Conservation (phyloP, 805 yeast genomes). For the Teunomyces panamensis region DNA sequence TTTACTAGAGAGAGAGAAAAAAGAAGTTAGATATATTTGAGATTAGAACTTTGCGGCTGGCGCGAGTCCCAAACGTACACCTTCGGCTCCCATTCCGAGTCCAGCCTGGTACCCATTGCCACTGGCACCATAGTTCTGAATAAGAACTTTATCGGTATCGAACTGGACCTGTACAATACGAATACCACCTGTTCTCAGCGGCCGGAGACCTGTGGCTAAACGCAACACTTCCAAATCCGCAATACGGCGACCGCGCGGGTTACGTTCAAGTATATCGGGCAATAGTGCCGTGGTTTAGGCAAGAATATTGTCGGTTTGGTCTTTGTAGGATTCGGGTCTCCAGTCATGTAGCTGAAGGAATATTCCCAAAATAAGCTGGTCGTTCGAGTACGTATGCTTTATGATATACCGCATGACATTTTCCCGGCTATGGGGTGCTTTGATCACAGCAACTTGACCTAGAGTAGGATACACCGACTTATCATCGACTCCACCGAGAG, state of each 20-base stretch:
- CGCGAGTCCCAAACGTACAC: conserved; percentile 28
- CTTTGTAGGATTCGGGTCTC: conserved; percentile 55
- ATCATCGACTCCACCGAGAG: conserved; percentile 66
- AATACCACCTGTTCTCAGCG: conserved; percentile 72
- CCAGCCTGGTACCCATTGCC: conserved; percentile 71
- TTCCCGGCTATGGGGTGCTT: conserved; percentile 64
- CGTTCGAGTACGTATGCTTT: conserved; percentile 66
- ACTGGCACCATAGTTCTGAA: conserved; percentile 73
- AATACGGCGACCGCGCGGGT: conserved; percentile 30
- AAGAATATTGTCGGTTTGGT: conserved; percentile 60
- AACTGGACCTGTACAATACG: conserved; percentile 57
- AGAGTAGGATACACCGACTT: conserved; percentile 63
- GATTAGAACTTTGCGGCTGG: conserved; percentile 2
- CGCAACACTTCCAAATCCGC: conserved; percentile 52
- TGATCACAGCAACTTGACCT: conserved; percentile 75
- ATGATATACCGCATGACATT: conserved; percentile 61
- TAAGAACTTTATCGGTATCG: conserved; percentile 28
- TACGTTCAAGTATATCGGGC: conserved; percentile 46
- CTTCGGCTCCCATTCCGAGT: conserved; percentile 53
- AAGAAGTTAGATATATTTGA: neutral
- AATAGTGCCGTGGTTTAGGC: conserved; percentile 51
- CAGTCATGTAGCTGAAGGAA: conserved; percentile 62
- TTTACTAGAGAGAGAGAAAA: neutral
- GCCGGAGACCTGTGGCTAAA: conserved; percentile 73
- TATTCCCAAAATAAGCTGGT: conserved; percentile 73